phyloP scores from a whole-genome alignment of 2,329 filamentous ascomycete genomes.

The Nannizziopsis barbatae region DNA sequence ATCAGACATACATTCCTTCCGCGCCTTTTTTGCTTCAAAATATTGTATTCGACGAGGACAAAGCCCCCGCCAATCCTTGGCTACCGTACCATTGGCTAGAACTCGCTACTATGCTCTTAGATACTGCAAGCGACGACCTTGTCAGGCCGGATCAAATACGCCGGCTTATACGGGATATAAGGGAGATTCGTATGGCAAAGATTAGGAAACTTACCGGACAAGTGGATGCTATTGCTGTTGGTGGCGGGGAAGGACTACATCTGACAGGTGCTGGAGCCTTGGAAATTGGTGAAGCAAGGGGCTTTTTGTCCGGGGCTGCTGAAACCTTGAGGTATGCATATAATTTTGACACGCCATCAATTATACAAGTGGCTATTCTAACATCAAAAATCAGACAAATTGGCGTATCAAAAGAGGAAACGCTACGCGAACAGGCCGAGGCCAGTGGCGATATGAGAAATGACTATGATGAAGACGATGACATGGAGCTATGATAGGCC shows the following conservation, averaged over 20 bases:
- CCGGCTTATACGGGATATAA: constrained; percentile 63
- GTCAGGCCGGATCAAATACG: constrained; percentile 61
- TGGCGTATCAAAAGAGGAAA: constrained; percentile 67
- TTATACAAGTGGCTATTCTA: constrained; percentile 12
- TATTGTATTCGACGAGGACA: constrained; percentile 42
- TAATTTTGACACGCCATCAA: neutral
- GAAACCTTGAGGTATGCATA: constrained; percentile 57
- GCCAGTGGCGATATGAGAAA: constrained; percentile 47
- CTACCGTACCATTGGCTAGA: constrained; percentile 96
- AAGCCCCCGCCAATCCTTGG: constrained; percentile 27
- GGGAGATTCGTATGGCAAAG: constrained; percentile 83
- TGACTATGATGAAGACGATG: constrained; percentile 52
- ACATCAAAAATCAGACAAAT: constrained; percentile 48
- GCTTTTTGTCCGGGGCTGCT: constrained; percentile 73
- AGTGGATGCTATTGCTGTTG: constrained; percentile 46
- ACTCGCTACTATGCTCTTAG: constrained; percentile 73
- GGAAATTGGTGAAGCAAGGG: constrained; percentile 79
- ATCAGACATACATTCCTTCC: constrained; percentile 36
- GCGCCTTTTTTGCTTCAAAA: constrained; percentile 72
- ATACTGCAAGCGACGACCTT: constrained; percentile 75
- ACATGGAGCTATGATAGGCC: constrained; percentile 41
- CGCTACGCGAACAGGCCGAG: constrained; percentile 63
- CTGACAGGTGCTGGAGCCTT: constrained; percentile 78
- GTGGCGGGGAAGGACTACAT: constrained; percentile 59
- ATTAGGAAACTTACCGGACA: constrained; percentile 63